Base-by-base conservation (phyloP, 371 early-diverging fungal genomes). In the Rhizomucor pusillus region DNA sequence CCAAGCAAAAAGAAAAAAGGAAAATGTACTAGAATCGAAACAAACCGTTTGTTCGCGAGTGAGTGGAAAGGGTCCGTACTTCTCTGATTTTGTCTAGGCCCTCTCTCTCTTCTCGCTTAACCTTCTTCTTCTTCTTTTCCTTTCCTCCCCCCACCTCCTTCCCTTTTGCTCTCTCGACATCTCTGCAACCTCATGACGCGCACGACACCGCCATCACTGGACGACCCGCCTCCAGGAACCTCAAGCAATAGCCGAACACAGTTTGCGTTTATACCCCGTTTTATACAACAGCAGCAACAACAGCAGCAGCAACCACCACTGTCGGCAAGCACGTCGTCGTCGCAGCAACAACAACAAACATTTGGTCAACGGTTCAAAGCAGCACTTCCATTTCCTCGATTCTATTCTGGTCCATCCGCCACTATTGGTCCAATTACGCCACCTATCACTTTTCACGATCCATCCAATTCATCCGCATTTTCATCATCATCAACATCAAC, bases 371-470 rank as follows among this genome's bases (percentile, higher is more conserved):
- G 41, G 5, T 41, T 41, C 16, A 41, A 41, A 41, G 41, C 41
- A 19, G 33, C 47, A 24, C 33, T 47, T 18, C 47, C 47, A 29
- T 22, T 47, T 33, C 47, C 47, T 5, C 23, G 47, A 24, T 24
- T 47, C 22, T 47, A 47, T 24, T 47, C 47, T 16, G 47, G 47
- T 22, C 47, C 47, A 1, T 47, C 47, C 29, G 22, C 47, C n/a
- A 22, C 47, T 23, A 24, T 47, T 18, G 47, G 47, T 16, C 47
- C 47, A 16, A 18, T 47, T 24, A 47, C 53, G 25, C 53, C 53
- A 22, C 53, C 33, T 41, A 29, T 54, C 16, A 48, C 47, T 22
- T 43, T 22, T 33, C 19, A 54, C n/a, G 44, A 24, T 36, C 22
- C 35, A 13, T 24, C 37, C 19, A 18, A 29, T 25, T 10, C 53